phyloP scores from a whole-genome alignment of 257 asterid genomes.

The Gentiana dahurica region DNA sequence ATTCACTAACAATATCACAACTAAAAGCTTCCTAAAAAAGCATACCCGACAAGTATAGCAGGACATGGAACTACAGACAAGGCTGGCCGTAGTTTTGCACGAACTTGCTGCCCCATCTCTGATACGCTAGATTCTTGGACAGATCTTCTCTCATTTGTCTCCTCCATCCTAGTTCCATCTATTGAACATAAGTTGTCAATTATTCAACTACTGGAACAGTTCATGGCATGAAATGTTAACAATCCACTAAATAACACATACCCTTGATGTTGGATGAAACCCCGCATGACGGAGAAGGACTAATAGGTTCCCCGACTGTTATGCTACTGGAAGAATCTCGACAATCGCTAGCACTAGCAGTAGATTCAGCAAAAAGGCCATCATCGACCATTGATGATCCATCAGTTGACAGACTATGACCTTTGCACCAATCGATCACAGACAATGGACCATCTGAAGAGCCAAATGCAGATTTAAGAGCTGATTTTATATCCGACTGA shows the following conservation, averaged over 20 bases:
- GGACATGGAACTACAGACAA: slow-evolving; percentile 91
- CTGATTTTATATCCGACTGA: slow-evolving; percentile 89
- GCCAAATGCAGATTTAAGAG: slow-evolving; percentile 87
- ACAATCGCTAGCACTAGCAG: slow-evolving; percentile 88
- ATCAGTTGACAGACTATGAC: slow-evolving; percentile 71
- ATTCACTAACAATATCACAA: background rate
- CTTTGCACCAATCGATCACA: slow-evolving; percentile 94
- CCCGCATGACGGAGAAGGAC: slow-evolving; percentile 72
- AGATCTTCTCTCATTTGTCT: slow-evolving; percentile 39
- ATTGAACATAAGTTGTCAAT: slow-evolving; percentile 21
- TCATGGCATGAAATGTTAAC: slow-evolving; percentile 8
- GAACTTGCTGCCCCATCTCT: slow-evolving; percentile 69
- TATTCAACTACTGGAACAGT: slow-evolving; percentile 8
- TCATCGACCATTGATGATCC: slow-evolving; percentile 47
- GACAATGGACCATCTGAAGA: slow-evolving; percentile 89
- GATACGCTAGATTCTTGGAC: slow-evolving; percentile 35
- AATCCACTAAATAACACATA: slow-evolving; percentile 18
- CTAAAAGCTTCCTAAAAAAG: slow-evolving; percentile 6
- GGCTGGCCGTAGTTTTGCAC: slow-evolving; percentile 66
- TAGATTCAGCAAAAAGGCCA: slow-evolving; percentile 80
- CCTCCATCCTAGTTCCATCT: slow-evolving; percentile 71
- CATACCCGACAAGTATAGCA: slow-evolving; percentile 94
- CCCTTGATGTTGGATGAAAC: slow-evolving; percentile 52
- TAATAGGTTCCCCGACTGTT: slow-evolving; percentile 78
- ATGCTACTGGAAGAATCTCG: slow-evolving; percentile 88